Evolutionary conservation across 768 basidiomycete genomes (phyloP).

Genomic region (Cyclocybe cylindracea): DNA sequence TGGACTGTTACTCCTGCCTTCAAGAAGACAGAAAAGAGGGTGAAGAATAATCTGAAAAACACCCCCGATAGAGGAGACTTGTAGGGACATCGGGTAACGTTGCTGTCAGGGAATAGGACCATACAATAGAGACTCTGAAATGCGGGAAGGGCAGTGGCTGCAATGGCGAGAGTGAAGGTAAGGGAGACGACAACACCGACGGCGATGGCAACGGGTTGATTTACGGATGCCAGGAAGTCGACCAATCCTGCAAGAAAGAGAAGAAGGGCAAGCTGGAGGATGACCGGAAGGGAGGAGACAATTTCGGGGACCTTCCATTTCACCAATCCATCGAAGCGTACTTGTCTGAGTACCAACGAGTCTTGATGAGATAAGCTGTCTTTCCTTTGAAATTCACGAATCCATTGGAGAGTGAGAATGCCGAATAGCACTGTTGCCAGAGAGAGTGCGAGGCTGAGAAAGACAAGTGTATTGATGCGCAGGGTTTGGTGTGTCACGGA

Average conservation of each 20-base stretch:
- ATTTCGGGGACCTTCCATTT: constrained; percentile 21
- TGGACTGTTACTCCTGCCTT: too few species aligned
- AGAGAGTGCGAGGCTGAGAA: constrained; percentile 16
- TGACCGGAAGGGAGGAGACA: constrained; percentile 17
- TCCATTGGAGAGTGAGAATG: constrained; percentile 19
- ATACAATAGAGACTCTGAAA: constrained; percentile 1
- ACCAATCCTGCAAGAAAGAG: constrained; percentile 23
- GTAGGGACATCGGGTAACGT: constrained; percentile 12
- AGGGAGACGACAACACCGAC: constrained; percentile 11
- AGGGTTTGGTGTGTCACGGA: neutral
- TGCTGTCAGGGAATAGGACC: neutral
- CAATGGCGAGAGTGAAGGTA: constrained; percentile 5
- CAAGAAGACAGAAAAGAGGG: too few species aligned
- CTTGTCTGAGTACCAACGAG: constrained; percentile 16
- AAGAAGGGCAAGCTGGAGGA: constrained; percentile 20
- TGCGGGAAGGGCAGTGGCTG: constrained; percentile 16
- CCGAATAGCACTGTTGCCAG: constrained; percentile 15
- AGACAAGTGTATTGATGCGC: constrained; percentile 14
- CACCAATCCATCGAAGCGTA: constrained; percentile 19
- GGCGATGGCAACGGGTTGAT: constrained; percentile 10
- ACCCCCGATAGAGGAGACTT: constrained; percentile 20
- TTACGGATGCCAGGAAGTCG: constrained; percentile 17
- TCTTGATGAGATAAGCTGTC: constrained; percentile 5
- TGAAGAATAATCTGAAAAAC: constrained; percentile 3
- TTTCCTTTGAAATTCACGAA: constrained; percentile 17